Evolutionary conservation across 306 rosid genomes (phyloP).

Genomic region (Trifolium dubium): DNA sequence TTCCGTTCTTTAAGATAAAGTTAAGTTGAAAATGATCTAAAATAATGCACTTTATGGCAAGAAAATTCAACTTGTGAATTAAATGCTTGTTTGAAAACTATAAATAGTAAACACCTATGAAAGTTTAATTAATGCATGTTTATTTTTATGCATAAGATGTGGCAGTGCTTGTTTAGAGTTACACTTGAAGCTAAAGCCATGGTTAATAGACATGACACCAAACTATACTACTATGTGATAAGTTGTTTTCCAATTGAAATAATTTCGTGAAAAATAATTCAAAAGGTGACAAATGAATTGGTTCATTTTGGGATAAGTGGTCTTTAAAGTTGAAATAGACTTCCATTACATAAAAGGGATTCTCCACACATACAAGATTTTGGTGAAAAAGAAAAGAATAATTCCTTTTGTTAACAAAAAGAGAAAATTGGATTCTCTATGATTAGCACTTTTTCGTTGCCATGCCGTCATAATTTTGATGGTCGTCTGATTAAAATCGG

Average conservation of each 20-base stretch:
- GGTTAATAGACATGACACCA: conserved; percentile 67
- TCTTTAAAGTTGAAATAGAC: conserved; percentile 41
- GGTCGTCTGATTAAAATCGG: too few species aligned
- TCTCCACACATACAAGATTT: conserved; percentile 11
- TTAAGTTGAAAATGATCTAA: conserved; percentile 57
- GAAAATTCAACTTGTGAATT: conserved; percentile 36
- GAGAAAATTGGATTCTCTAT: too few species aligned
- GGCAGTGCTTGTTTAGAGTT: conserved; percentile 46
- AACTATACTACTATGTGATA: conserved; percentile 43
- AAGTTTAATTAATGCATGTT: conserved; percentile 18
- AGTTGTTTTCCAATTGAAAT: conserved; percentile 39
- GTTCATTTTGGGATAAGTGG: conserved; percentile 31
- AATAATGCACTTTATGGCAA: conserved; percentile 40
- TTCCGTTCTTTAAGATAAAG: conserved; percentile 77
- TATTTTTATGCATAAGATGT: conserved; percentile 2
- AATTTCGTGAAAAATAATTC: conserved; percentile 38
- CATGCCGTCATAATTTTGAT: too few species aligned
- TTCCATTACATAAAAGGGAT: conserved; percentile 37
- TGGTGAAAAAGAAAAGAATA: neutral
- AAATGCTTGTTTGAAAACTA: conserved; percentile 45
- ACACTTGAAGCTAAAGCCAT: conserved; percentile 73
- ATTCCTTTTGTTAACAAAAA: neutral
- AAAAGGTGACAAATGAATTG: conserved; percentile 30
- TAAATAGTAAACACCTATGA: conserved; percentile 3
- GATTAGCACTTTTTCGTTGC: too few species aligned